phyloP scores from a whole-genome alignment of 805 yeast species.

The Ascoidea asiatica region DNA sequence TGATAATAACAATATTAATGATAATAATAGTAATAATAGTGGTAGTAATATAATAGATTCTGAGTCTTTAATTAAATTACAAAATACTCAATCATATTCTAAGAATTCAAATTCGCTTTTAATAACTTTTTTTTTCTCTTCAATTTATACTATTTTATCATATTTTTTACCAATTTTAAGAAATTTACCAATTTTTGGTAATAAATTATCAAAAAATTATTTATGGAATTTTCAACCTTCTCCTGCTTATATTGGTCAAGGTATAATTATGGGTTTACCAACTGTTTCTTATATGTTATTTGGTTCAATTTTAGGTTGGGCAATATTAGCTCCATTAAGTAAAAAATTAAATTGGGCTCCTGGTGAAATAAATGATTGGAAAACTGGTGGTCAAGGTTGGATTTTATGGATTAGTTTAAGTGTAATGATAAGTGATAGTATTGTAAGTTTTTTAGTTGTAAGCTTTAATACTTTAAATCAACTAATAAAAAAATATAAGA shows the following conservation, averaged over 20 bases:
- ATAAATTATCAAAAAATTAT: conserved; percentile 41
- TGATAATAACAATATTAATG: no score
- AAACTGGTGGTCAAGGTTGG: conserved; percentile 94
- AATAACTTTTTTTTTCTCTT: conserved; percentile 52
- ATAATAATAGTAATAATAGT: neutral
- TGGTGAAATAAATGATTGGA: conserved; percentile 86
- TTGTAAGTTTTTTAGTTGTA: conserved; percentile 64
- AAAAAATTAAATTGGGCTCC: conserved; percentile 71
- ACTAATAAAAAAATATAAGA: neutral
- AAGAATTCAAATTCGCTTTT: conserved; percentile 48
- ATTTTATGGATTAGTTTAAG: conserved; percentile 87
- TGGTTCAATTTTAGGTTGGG: conserved; percentile 92
- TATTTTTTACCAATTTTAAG: conserved; percentile 63
- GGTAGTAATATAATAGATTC: conserved; percentile 18
- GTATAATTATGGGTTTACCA: conserved; percentile 91
- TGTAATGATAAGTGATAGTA: conserved; percentile 86
- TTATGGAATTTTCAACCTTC: conserved; percentile 90
- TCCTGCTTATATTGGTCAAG: conserved; percentile 96
- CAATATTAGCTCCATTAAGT: conserved; percentile 70
- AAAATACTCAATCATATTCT: conserved; percentile 23
- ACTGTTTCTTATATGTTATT: conserved; percentile 84
- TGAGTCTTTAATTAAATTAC: conserved; percentile 17
- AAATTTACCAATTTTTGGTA: conserved; percentile 67
- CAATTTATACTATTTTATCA: conserved; percentile 56
- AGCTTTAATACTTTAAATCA: conserved; percentile 20